These are phyloP conservation scores for Acrodontium crateriforme DNA, from an alignment of 2,329 filamentous ascomycete species.

Conservation along the genomic window DNA sequence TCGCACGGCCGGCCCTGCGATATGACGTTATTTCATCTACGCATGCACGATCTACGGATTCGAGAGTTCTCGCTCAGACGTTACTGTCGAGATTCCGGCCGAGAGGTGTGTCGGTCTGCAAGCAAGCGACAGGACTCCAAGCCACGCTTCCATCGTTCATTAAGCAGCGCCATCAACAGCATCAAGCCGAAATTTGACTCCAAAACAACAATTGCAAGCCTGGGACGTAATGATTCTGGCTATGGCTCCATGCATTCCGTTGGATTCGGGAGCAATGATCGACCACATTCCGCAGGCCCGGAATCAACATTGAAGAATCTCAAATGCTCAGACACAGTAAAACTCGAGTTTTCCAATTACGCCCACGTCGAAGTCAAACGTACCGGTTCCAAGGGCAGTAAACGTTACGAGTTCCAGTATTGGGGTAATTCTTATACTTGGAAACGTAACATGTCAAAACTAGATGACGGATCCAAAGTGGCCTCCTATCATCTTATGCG, in stretches of 20 bases:
- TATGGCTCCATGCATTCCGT: conserved; percentile 35
- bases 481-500: conserved; percentile 71
- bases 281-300: conserved; percentile 22
- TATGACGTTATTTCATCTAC: conserved; percentile 77
- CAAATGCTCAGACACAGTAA: conserved; percentile 48
- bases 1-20: conserved; percentile 40
- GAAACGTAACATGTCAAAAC: conserved; percentile 59
- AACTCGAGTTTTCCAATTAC: conserved; percentile 95
- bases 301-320: conserved; percentile 39
- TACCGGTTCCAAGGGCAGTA: conserved; percentile 49
- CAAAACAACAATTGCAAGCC: conserved; percentile 23
- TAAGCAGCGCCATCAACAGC: conserved; percentile 45
- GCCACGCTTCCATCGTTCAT: conserved; percentile 41
- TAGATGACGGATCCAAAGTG: conserved; percentile 47
- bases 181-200: conserved; percentile 41
- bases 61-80: conserved; percentile 82
- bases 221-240: conserved; percentile 45
- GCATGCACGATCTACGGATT: conserved; percentile 80
- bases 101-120: conserved; percentile 79
- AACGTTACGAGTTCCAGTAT: conserved; percentile 84
- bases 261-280: conserved; percentile 26
- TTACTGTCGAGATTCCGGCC: conserved; percentile 83
- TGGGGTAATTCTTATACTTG: conserved; percentile 80
- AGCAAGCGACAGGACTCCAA: conserved; percentile 50
- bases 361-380: conserved; percentile 75